Percentiles rank a stretch among this genome's conserved stretches.
Evolutionary conservation across 2,329 filamentous ascomycete genomes (phyloP).

Genomic region (Colletotrichum sp.): DNA sequence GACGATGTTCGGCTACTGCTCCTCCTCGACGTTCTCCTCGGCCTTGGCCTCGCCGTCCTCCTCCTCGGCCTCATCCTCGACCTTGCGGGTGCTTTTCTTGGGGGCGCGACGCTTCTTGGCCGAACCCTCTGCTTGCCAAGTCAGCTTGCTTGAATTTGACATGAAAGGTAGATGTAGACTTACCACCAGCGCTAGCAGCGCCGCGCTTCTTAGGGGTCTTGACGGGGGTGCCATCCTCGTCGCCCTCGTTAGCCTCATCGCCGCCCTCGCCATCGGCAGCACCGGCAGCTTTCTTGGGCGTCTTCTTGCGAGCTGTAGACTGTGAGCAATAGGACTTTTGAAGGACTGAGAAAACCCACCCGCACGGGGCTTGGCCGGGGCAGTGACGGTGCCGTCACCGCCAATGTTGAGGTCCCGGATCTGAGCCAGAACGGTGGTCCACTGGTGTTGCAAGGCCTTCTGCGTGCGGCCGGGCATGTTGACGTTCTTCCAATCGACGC

Average conservation of each 20-base stretch:
- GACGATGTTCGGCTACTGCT: constrained; percentile 29
- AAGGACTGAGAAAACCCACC: not conserved
- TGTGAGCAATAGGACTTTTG: not conserved
- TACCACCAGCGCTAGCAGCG: not conserved
- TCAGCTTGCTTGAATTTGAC: not conserved
- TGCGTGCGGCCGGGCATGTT: constrained; percentile 40
- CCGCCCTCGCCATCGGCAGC: not conserved
- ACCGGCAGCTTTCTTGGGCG: constrained; percentile 24
- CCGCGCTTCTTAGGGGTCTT: constrained; percentile 8
- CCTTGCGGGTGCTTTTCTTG: constrained; percentile 23
- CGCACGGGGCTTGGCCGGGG: constrained; percentile 1
- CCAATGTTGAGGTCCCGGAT: constrained; percentile 38
- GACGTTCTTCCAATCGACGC: constrained; percentile 39
- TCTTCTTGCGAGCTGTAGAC: constrained; percentile 22
- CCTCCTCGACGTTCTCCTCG: constrained; percentile 43
- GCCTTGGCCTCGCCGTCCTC: not conserved
- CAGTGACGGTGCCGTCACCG: not conserved
- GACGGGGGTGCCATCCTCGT: not conserved
- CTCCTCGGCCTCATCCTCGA: not conserved
- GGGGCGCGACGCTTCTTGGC: constrained; percentile 6
- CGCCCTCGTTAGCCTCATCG: not conserved
- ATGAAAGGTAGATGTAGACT: not conserved
- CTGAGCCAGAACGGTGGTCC: constrained; percentile 39
- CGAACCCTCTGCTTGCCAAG: not conserved
- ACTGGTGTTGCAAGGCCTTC: constrained; percentile 42